These are phyloP conservation scores for Cyanidiococcus yangmingshanensis DNA, from an alignment of 23 red algal genomes.

Conservation along the genomic window DNA sequence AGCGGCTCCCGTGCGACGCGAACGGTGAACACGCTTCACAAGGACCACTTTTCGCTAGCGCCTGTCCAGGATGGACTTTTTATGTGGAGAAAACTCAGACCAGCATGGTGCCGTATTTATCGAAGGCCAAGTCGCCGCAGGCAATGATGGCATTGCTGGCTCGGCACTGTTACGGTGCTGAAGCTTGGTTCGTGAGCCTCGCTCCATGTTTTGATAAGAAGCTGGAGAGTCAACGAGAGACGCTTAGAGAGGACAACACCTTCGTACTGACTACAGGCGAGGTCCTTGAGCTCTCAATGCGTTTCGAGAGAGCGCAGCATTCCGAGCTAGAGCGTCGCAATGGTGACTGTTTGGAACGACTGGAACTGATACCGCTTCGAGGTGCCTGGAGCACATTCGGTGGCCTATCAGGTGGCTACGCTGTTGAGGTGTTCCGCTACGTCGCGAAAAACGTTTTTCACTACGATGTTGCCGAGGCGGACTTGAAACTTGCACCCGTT, in stretches of 20 bases:
- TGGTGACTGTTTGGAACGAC: not conserved
- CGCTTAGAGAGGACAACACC: conserved; percentile 31
- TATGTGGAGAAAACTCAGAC: conserved; percentile 82
- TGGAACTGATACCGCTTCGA: not conserved
- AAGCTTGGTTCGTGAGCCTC: conserved; percentile 33
- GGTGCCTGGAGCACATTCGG: not conserved
- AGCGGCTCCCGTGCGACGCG: conserved; percentile 15
- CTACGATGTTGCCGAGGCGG: not conserved
- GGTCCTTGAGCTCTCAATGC: conserved; percentile 31
- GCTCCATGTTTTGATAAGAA: conserved; percentile 83
- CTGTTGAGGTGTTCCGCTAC: conserved; percentile 12
- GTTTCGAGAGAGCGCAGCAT: not conserved
- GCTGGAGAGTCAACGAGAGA: conserved; percentile 45
- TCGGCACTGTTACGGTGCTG: not conserved
- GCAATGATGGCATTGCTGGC: conserved; percentile 32
- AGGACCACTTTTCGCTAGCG: conserved; percentile 34
- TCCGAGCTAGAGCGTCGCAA: not conserved
- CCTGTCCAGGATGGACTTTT: conserved; percentile 60
- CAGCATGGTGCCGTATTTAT: conserved; percentile 29
- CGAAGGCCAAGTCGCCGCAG: conserved; percentile 39
- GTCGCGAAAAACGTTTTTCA: not conserved
- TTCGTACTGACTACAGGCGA: conserved; percentile 62
- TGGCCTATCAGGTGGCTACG: conserved; percentile 6
- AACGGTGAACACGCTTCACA: not conserved
- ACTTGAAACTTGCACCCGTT: not conserved